phyloP scores from a whole-genome alignment of 495 filamentous ascomycete species.

The Xylaria acuta region DNA sequence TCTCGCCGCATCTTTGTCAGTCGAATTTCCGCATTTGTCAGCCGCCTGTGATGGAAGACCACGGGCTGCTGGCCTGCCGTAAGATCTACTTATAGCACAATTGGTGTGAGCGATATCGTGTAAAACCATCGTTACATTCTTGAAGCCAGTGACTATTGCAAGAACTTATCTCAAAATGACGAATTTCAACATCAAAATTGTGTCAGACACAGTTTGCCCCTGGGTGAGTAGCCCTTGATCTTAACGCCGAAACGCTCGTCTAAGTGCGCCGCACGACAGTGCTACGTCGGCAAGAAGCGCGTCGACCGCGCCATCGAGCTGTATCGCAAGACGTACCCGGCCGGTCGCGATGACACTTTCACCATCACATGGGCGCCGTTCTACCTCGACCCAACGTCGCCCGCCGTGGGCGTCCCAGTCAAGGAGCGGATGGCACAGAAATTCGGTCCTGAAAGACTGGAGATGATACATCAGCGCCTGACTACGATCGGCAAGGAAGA shows the following conservation, averaged over 20 bases:
- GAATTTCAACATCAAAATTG: slow-evolving; percentile 74
- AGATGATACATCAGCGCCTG: slow-evolving; percentile 62
- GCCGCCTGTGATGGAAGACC: background rate
- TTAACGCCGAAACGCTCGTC: slow-evolving; percentile 22
- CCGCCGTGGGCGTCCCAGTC: slow-evolving; percentile 43
- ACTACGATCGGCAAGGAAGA: slow-evolving; percentile 58
- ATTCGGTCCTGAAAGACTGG: slow-evolving; percentile 57
- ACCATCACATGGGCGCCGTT: slow-evolving; percentile 72
- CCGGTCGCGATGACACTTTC: slow-evolving; percentile 66
- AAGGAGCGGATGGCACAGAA: slow-evolving; percentile 35
- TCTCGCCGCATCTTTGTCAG: slow-evolving; percentile 7
- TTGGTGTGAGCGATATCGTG: background rate
- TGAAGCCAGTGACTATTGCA: background rate
- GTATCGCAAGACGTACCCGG: slow-evolving; percentile 62
- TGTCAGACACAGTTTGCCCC: slow-evolving; percentile 79
- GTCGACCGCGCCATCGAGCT: slow-evolving; percentile 68
- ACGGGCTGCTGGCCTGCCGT: background rate
- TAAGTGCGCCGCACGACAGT: slow-evolving; percentile 46
- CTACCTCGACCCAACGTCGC: slow-evolving; percentile 72
- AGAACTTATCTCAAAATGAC: slow-evolving; percentile 62
- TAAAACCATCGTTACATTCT: background rate
- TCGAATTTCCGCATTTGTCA: slow-evolving; percentile 10
- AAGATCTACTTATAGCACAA: background rate
- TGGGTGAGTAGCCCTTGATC: slow-evolving; percentile 49
- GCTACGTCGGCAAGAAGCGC: slow-evolving; percentile 78